A percentile compares a stretch with the other conserved stretches of the same genome.
phyloP scores from a whole-genome alignment of 768 basidiomycete genomes.

The Russula foetens region DNA sequence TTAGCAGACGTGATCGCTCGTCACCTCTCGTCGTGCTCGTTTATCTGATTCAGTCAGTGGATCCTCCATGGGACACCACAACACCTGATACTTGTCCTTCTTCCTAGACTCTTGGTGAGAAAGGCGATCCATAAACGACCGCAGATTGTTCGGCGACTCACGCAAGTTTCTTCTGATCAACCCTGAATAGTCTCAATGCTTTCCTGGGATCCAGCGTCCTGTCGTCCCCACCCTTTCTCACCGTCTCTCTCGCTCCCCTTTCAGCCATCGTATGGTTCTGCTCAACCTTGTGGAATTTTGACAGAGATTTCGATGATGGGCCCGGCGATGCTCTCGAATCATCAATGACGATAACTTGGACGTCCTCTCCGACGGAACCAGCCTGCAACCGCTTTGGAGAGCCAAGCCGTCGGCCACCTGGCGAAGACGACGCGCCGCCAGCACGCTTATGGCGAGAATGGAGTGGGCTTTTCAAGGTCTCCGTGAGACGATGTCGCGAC shows the following conservation, averaged over 20 bases:
- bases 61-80: constrained; percentile 68
- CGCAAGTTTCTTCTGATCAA: constrained; percentile 37
- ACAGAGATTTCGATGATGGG: not conserved
- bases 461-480: constrained; percentile 1
- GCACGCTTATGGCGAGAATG: not conserved
- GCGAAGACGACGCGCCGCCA: not conserved
- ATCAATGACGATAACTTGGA: constrained; percentile 25
- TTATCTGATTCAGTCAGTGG: constrained; percentile 52
- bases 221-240: not conserved
- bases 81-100: constrained; percentile 64
- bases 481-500: not conserved
- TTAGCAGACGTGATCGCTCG: constrained; percentile 34
- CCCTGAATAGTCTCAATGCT: constrained; percentile 42
- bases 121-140: not conserved
- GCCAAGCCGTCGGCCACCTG: not conserved
- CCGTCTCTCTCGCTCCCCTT: not conserved
- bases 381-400: constrained; percentile 19
- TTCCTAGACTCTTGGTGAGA: constrained; percentile 32
- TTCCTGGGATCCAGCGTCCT: constrained; percentile 26
- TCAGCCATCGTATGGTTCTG: not conserved
- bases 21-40: constrained; percentile 41
- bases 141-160: constrained; percentile 24
- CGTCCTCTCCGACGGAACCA: constrained; percentile 1
- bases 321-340: constrained; percentile 23
- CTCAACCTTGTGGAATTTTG: constrained; percentile 14